Conservation (phyloP, 148 eudicot species). For the Euryodendron excelsum region DNA sequence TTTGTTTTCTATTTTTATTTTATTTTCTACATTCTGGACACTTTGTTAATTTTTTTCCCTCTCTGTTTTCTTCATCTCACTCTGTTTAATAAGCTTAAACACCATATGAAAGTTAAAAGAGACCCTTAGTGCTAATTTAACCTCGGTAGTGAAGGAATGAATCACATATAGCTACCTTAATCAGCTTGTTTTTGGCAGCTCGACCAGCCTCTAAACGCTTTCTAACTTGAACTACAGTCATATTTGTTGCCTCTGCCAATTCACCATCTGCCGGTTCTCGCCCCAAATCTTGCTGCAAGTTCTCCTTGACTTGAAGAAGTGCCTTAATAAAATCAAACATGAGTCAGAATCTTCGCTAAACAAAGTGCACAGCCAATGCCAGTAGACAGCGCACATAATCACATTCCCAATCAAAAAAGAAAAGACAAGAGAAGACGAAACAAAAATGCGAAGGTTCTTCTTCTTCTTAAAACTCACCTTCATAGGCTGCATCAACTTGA, state of each 20-base stretch:
- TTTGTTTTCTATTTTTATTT: background rate
- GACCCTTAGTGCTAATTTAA: background rate
- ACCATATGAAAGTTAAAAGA: background rate
- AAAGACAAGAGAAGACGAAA: too few species aligned
- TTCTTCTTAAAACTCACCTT: conserved; percentile 45
- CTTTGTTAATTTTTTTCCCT: background rate
- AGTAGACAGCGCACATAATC: background rate
- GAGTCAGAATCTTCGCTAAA: conserved; percentile 6
- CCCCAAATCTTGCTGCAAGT: conserved; percentile 54
- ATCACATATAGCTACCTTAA: conserved; percentile 49
- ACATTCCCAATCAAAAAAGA: background rate
- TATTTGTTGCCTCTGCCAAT: conserved; percentile 65
- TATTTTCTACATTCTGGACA: background rate
- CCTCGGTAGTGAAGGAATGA: background rate
- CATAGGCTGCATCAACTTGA: conserved; percentile 87
- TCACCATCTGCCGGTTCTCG: conserved; percentile 76
- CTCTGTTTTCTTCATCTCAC: background rate
- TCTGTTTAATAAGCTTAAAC: background rate
- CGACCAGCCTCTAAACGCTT: conserved; percentile 65
- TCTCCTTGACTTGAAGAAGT: conserved; percentile 59
- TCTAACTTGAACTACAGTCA: conserved; percentile 47
- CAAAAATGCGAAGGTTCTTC: background rate
- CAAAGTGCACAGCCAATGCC: background rate
- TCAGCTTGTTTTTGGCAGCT: conserved; percentile 86
- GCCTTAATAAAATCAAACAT: conserved; percentile 36